Conservation (phyloP, 2,329 filamentous ascomycete genomes). For the Nothophoma quercina region DNA sequence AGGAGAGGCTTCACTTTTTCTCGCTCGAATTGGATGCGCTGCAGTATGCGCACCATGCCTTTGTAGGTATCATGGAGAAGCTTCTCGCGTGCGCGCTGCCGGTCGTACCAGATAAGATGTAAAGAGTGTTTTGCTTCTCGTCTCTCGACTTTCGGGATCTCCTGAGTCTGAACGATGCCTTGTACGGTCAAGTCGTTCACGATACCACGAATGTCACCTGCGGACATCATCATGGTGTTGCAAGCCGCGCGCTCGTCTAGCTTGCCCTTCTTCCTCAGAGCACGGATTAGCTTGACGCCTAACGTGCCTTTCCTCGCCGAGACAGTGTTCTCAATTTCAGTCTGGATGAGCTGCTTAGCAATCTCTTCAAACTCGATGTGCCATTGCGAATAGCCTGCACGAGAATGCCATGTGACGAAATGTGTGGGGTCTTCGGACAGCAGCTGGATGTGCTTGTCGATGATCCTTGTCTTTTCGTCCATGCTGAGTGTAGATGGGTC, state of each 20-base stretch:
- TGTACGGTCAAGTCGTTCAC: conserved; percentile 86
- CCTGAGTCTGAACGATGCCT: conserved; percentile 89
- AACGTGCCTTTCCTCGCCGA: conserved; percentile 77
- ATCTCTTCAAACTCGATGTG: conserved; percentile 82
- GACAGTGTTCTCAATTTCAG: conserved; percentile 83
- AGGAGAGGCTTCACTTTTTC: conserved; percentile 75
- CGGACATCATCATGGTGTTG: conserved; percentile 80
- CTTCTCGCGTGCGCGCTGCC: conserved; percentile 72
- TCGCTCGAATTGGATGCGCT: conserved; percentile 80
- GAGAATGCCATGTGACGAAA: conserved; percentile 74
- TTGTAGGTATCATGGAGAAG: conserved; percentile 87
- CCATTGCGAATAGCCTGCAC: conserved; percentile 74
- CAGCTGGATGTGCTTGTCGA: conserved; percentile 77
- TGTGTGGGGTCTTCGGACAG: conserved; percentile 71
- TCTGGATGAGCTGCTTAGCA: conserved; percentile 72
- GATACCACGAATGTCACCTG: conserved; percentile 83
- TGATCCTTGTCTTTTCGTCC: conserved; percentile 42
- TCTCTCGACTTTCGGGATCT: conserved; percentile 87
- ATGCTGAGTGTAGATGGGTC: conserved; percentile 34
- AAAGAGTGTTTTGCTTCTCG: conserved; percentile 83
- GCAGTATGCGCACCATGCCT: conserved; percentile 82
- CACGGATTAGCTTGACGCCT: conserved; percentile 82
- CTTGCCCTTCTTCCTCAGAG: conserved; percentile 86
- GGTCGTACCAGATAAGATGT: conserved; percentile 92
- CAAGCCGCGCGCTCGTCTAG: conserved; percentile 93